Conservation (phyloP, 2,329 filamentous ascomycete genomes). For the Blastomyces percursus region DNA sequence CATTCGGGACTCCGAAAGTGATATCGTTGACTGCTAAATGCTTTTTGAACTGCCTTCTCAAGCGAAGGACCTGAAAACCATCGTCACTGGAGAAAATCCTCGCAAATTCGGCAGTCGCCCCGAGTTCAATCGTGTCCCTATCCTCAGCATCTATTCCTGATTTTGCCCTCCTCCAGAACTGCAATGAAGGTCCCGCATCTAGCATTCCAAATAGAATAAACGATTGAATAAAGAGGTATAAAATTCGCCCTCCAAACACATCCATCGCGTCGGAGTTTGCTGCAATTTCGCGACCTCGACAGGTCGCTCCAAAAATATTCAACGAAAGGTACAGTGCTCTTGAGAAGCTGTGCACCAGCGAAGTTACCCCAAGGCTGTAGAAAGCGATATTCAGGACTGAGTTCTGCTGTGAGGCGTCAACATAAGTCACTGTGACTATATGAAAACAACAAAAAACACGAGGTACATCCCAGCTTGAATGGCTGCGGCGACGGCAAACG, state of each 20-base stretch:
- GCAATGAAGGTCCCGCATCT: constrained; percentile 61
- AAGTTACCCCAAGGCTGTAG: constrained; percentile 61
- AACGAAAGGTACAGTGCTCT: constrained; percentile 64
- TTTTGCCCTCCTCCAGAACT: constrained; percentile 38
- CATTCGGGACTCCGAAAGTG: constrained; percentile 66
- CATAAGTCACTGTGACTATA: constrained; percentile 64
- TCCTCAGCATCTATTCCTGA: constrained; percentile 36
- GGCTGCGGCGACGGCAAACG: constrained; percentile 72
- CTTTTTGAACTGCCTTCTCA: constrained; percentile 67
- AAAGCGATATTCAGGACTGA: constrained; percentile 53
- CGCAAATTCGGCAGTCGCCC: constrained; percentile 53
- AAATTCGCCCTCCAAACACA: constrained; percentile 71
- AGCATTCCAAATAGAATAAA: constrained; percentile 60
- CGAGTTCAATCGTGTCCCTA: constrained; percentile 38
- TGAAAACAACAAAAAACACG: constrained; percentile 58
- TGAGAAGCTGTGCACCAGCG: constrained; percentile 66
- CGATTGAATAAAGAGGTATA: constrained; percentile 69
- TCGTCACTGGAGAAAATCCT: constrained; percentile 50
- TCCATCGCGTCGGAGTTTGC: constrained; percentile 59
- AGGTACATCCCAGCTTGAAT: constrained; percentile 61
- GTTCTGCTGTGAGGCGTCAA: constrained; percentile 19
- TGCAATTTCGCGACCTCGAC: constrained; percentile 51
- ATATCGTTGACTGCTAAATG: constrained; percentile 79
- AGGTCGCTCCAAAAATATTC: constrained; percentile 75
- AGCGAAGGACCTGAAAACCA: constrained; percentile 65